Evolutionary conservation across 805 yeast species (phyloP).

Genomic region (Spathaspora boniae): DNA sequence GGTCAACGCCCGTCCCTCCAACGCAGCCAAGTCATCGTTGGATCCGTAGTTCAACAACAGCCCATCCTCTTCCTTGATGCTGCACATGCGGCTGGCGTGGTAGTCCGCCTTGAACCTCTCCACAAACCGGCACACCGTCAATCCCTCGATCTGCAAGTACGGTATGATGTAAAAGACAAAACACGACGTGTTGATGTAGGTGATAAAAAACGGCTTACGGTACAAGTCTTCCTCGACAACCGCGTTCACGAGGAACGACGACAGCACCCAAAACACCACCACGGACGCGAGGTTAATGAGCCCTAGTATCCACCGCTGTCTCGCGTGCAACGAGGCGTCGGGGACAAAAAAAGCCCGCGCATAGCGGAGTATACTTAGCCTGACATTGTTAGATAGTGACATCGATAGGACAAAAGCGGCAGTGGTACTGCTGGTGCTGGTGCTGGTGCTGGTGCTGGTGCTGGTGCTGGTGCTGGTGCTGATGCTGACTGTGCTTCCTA

Average conservation of each 20-base stretch:
- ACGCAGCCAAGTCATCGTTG: conserved; percentile 14
- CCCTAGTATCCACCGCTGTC: conserved; percentile 72
- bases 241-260: conserved; percentile 80
- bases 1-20: conserved; percentile 7
- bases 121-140: conserved; percentile 21
- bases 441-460: too few species aligned
- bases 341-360: conserved; percentile 18
- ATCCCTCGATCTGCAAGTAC: conserved; percentile 31
- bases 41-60: conserved; percentile 21
- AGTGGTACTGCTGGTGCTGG: too few species aligned
- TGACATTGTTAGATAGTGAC: conserved; percentile 5
- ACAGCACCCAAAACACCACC: conserved; percentile 84
- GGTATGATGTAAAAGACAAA: conserved; percentile 78
- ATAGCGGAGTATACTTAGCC: conserved; percentile 9
- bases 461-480: too few species aligned
- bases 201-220: conserved; percentile 87
- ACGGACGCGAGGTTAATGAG: conserved; percentile 69
- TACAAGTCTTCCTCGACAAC: conserved; percentile 67
- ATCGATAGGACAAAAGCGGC: too few species aligned
- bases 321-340: conserved; percentile 20
- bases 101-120: conserved; percentile 21
- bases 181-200: conserved; percentile 86
- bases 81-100: conserved; percentile 9
- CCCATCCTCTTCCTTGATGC: conserved; percentile 22
- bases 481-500: too few species aligned